Conservation (phyloP, 225 moss, liverwort and hornwort genomes). For the Sphagnum tenellum region DNA sequence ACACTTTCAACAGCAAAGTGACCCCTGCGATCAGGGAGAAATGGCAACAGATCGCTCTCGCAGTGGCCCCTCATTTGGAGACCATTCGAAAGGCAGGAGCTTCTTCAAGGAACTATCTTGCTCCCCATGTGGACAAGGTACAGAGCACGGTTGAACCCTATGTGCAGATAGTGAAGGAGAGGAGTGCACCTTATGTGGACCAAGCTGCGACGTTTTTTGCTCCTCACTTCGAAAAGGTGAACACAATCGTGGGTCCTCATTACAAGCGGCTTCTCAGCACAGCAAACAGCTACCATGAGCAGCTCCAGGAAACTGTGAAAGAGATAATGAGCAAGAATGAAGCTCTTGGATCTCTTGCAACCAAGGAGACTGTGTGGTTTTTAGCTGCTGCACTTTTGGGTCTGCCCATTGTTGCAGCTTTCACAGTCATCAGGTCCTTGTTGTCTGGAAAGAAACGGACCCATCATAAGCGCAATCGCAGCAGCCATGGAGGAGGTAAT, state of each 20-base stretch:
- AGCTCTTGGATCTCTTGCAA: slow-evolving; percentile 40
- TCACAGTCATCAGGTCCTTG: slow-evolving; percentile 49
- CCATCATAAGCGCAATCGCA: slow-evolving; percentile 15
- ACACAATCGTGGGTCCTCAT: slow-evolving; percentile 42
- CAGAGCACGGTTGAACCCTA: slow-evolving; percentile 58
- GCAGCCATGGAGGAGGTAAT: slow-evolving; percentile 8
- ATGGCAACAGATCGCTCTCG: slow-evolving; percentile 39
- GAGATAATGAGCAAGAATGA: slow-evolving; percentile 47
- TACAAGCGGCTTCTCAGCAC: slow-evolving; percentile 51
- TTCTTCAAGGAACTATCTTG: slow-evolving; percentile 21
- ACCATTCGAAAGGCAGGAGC: slow-evolving; percentile 25
- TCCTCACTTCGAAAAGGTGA: slow-evolving; percentile 59
- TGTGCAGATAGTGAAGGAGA: slow-evolving; percentile 47
- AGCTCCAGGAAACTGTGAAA: slow-evolving; percentile 63
- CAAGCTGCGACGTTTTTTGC: slow-evolving; percentile 41
- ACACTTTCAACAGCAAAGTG: slow-evolving; percentile 39
- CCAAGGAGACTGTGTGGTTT: slow-evolving; percentile 73
- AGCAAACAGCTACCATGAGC: slow-evolving; percentile 58
- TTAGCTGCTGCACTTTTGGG: slow-evolving; percentile 66
- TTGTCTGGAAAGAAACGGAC: slow-evolving; percentile 48
- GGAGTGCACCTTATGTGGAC: slow-evolving; percentile 60
- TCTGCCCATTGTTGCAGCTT: slow-evolving; percentile 48
- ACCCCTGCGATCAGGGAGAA: slow-evolving; percentile 35
- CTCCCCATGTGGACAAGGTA: slow-evolving; percentile 44
- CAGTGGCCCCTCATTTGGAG: slow-evolving; percentile 43